phyloP scores from a whole-genome alignment of 176 grass and related monocot species.

The Eragrostis curvula region DNA sequence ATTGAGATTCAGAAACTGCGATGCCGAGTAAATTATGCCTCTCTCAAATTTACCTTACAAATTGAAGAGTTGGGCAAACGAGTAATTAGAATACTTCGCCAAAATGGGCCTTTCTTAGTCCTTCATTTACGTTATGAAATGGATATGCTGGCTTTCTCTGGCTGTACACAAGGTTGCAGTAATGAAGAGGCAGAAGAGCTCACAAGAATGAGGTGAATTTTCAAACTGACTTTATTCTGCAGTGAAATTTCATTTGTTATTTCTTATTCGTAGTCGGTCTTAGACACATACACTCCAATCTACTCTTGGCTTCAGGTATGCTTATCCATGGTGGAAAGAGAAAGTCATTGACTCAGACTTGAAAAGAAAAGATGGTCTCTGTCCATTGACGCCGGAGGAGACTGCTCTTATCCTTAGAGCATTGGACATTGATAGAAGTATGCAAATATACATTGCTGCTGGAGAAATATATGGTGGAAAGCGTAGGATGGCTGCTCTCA shows the following conservation, averaged over 20 bases:
- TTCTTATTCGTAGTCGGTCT: background rate
- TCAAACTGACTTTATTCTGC: background rate
- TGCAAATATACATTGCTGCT: constrained; percentile 94
- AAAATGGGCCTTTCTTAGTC: constrained; percentile 90
- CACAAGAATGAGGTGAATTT: constrained; percentile 80
- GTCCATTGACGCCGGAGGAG: constrained; percentile 93
- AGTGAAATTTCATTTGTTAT: background rate
- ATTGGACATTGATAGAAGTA: constrained; percentile 73
- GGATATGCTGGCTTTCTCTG: constrained; percentile 99
- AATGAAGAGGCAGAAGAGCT: constrained; percentile 80
- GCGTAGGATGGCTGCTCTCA: constrained; percentile 75
- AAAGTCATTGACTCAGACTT: constrained; percentile 84
- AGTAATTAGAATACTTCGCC: constrained; percentile 76
- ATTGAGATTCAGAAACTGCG: constrained; percentile 79
- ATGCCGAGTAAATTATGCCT: constrained; percentile 85
- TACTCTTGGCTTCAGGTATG: constrained; percentile 68
- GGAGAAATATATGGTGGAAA: constrained; percentile 90
- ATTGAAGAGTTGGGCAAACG: constrained; percentile 84
- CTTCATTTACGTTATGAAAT: constrained; percentile 98
- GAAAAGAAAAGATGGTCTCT: constrained; percentile 91
- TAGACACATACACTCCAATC: constrained; percentile 1
- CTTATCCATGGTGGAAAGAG: constrained; percentile 98
- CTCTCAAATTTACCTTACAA: constrained; percentile 81
- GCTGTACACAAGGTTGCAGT: constrained; percentile 93
- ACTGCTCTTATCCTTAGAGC: constrained; percentile 83